Evolutionary conservation across 2,329 filamentous ascomycete species (phyloP).

Genomic region (Tolypocladium album): DNA sequence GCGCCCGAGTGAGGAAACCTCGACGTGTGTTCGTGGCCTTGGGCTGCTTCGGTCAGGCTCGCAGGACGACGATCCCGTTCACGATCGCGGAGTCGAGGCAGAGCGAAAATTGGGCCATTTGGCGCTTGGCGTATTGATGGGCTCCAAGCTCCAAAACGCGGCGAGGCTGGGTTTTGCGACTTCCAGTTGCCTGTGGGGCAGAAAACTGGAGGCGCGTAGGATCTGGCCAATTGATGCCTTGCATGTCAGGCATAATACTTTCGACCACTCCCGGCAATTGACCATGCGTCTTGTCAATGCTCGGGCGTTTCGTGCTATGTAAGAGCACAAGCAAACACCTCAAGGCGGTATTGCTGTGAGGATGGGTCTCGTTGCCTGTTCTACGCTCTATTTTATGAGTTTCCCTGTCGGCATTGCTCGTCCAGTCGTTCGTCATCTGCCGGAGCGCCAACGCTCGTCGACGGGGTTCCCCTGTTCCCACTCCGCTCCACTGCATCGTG

Average conservation of each 20-base stretch:
- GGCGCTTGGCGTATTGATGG: constrained; percentile 17
- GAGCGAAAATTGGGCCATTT: constrained; percentile 23
- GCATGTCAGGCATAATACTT: constrained; percentile 8
- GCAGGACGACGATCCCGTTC: constrained; percentile 17
- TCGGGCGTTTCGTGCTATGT: neutral
- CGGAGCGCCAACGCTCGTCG: neutral
- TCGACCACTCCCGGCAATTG: neutral
- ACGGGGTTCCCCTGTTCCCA: neutral
- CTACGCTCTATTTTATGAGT: neutral
- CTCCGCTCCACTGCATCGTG: neutral
- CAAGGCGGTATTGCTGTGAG: neutral
- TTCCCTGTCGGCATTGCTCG: neutral
- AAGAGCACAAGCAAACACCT: neutral
- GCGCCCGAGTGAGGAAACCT: neutral
- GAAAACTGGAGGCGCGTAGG: constrained; percentile 6
- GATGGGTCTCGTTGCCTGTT: neutral
- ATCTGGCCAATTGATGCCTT: constrained; percentile 7
- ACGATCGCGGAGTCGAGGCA: constrained; percentile 18
- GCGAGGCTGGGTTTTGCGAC: constrained; percentile 3
- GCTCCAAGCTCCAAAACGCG: neutral
- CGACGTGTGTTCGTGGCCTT: neutral
- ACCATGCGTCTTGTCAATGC: too few species aligned
- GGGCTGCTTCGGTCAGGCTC: constrained; percentile 8
- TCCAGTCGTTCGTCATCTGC: neutral
- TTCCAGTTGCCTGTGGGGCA: constrained; percentile 15